Evolutionary conservation across 768 basidiomycete genomes (phyloP).

Genomic region (Rhodotorula toruloides): DNA sequence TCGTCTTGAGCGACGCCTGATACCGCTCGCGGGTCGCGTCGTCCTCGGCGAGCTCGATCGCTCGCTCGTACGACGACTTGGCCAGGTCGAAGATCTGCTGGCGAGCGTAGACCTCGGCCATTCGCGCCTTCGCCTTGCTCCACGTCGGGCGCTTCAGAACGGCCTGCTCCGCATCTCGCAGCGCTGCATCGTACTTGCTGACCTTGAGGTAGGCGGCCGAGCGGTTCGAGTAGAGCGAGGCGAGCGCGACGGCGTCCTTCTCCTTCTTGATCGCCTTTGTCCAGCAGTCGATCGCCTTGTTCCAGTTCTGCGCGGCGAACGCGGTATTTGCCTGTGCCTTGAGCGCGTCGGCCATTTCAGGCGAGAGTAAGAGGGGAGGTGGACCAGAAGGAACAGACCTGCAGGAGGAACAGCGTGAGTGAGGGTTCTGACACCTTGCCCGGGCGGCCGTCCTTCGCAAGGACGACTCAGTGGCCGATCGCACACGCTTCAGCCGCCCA

Average conservation of each 20-base stretch:
- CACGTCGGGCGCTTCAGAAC: not conserved
- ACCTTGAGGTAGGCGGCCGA: not conserved
- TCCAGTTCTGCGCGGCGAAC: conserved; percentile 5
- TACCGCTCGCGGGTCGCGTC: not conserved
- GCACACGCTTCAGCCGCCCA: no score
- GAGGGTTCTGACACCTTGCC: no score
- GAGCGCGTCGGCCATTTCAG: not conserved
- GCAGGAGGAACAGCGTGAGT: no score
- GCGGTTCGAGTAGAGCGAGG: not conserved
- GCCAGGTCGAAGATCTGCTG: not conserved
- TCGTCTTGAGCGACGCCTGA: not conserved
- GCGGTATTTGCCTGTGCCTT: not conserved
- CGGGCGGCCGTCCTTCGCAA: no score
- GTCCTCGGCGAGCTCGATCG: not conserved
- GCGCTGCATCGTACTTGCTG: not conserved
- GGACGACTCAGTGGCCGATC: no score
- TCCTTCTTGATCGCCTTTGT: not conserved
- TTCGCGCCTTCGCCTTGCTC: not conserved
- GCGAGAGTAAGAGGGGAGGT: no score
- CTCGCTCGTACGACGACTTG: not conserved
- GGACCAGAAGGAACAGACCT: not conserved
- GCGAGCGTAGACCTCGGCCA: not conserved
- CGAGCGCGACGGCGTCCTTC: not conserved
- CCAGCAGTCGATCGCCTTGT: not conserved
- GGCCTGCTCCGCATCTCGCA: not conserved